Percentiles rank a stretch among this genome's conserved stretches.
Conservation (phyloP, 768 basidiomycete species). For the Antrodiella citrinella region DNA sequence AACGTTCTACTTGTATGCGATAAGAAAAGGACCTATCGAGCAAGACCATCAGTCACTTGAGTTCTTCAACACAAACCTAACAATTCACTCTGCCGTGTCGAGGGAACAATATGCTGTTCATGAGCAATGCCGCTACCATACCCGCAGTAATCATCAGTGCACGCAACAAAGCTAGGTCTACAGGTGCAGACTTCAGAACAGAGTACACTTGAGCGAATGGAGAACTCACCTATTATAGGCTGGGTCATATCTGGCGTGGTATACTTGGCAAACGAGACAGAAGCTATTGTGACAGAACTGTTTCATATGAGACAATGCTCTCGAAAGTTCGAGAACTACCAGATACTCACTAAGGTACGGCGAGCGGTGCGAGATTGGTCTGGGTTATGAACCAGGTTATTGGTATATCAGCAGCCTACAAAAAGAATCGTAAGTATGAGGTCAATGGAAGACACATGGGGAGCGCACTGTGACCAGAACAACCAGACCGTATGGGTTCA, state of each 20-base stretch:
- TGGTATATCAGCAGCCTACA: constrained; percentile 35
- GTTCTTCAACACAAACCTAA: neutral
- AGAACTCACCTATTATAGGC: constrained; percentile 23
- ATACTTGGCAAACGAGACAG: constrained; percentile 28
- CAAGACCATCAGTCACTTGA: neutral
- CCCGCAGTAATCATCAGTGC: constrained; percentile 36
- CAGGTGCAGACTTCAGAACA: neutral
- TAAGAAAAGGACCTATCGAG: constrained; percentile 32
- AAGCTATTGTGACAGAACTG: constrained; percentile 38
- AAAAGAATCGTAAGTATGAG: neutral
- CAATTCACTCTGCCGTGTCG: constrained; percentile 36
- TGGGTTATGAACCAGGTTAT: constrained; percentile 37
- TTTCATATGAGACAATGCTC: too few relatives aligned
- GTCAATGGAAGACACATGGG: neutral
- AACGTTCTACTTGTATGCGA: constrained; percentile 30
- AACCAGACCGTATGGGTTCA: constrained; percentile 36
- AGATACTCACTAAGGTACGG: constrained; percentile 33
- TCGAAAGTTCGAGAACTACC: too few relatives aligned
- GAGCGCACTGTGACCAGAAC: constrained; percentile 29
- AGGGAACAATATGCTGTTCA: constrained; percentile 39
- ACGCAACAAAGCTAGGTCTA: constrained; percentile 33
- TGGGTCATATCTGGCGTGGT: constrained; percentile 15
- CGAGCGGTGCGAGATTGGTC: constrained; percentile 30
- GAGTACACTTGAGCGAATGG: neutral
- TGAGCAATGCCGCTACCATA: constrained; percentile 34